Evolutionary conservation across 2,329 filamentous ascomycete genomes (phyloP).

Genomic region (Colletotrichum sidae): DNA sequence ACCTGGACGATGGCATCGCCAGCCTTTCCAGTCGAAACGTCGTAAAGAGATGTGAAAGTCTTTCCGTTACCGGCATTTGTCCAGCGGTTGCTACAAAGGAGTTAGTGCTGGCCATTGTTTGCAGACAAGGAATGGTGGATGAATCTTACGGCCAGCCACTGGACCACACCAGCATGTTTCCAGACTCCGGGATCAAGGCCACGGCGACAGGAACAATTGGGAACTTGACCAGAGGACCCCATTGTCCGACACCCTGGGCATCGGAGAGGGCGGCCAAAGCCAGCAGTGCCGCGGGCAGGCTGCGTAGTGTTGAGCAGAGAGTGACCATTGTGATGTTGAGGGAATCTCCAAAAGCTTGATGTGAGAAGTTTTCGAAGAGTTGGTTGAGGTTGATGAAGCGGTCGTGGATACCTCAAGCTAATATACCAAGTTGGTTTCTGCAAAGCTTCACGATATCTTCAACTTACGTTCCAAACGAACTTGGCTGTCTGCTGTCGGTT

Average conservation of each 20-base stretch:
- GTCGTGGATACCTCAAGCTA: too few species aligned
- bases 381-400: not conserved
- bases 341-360: not conserved
- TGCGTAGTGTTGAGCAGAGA: constrained; percentile 6
- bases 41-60: constrained; percentile 23
- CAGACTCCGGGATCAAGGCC: constrained; percentile 27
- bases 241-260: constrained; percentile 42
- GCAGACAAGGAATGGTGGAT: not conserved
- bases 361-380: not conserved
- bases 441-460: too few species aligned
- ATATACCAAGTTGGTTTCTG: too few species aligned
- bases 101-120: not conserved
- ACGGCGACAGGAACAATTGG: constrained; percentile 50
- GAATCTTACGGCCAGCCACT: constrained; percentile 24
- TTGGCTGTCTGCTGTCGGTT: too few species aligned
- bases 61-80: constrained; percentile 35
- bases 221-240: constrained; percentile 50
- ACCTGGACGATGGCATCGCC: constrained; percentile 44
- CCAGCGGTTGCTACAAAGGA: constrained; percentile 36
- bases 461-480: too few species aligned
- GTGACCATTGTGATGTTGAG: constrained; percentile 7
- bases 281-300: constrained; percentile 12
- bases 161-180: constrained; percentile 25
- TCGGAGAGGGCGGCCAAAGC: not conserved
- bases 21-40: constrained; percentile 39